phyloP scores from a whole-genome alignment of 164 flowering plant species.

The Vitis amurensis region DNA sequence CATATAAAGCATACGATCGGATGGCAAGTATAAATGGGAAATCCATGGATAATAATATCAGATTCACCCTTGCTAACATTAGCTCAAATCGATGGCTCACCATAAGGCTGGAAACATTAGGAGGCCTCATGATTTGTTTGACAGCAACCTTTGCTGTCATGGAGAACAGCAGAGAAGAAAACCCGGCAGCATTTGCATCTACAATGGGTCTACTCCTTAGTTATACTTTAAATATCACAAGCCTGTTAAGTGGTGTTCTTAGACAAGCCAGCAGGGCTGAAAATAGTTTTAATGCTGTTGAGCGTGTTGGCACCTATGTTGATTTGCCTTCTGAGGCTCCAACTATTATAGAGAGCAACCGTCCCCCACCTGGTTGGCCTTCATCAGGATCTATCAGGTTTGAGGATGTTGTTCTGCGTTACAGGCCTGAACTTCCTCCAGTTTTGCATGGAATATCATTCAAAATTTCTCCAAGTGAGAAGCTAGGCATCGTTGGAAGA shows the following conservation, averaged over 20 bases:
- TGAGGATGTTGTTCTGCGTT: conserved; percentile 83
- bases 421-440: conserved; percentile 93
- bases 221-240: conserved; percentile 84
- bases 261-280: conserved; percentile 93
- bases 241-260: conserved; percentile 67
- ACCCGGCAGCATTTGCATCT: conserved; percentile 83
- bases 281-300: conserved; percentile 89
- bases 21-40: conserved; percentile 81
- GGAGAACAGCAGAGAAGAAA: conserved; percentile 68
- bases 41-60: conserved; percentile 87
- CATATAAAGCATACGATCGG: conserved; percentile 89
- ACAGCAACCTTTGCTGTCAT: conserved; percentile 93
- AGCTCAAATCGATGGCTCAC: conserved; percentile 94
- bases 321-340: conserved; percentile 92
- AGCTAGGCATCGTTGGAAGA: conserved; percentile 93
- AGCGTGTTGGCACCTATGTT: conserved; percentile 79
- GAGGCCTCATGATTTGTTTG: conserved; percentile 96
- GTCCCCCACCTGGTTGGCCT: conserved; percentile 96
- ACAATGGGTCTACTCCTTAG: conserved; percentile 96
- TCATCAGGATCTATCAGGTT: conserved; percentile 71
- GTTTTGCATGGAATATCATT: conserved; percentile 89
- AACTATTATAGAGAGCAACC: conserved; percentile 55
- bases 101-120: conserved; percentile 81
- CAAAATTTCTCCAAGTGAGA: conserved; percentile 66
- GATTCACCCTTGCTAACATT: conserved; percentile 78